Base-by-base conservation (phyloP, 495 filamentous ascomycete species). In the Talaromyces adpressus region DNA sequence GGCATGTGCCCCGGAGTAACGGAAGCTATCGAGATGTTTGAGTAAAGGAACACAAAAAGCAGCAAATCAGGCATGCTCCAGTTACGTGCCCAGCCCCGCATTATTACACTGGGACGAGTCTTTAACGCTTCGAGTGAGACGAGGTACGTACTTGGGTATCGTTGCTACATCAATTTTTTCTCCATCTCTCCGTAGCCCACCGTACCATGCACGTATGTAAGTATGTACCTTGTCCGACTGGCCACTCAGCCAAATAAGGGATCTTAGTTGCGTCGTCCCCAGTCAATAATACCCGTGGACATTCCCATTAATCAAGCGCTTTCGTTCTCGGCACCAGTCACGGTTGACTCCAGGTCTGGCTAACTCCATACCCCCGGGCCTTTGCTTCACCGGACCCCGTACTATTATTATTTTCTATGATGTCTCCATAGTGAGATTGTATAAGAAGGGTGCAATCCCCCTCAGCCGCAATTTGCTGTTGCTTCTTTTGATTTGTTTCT, bases 1-100 rank as follows among this genome's bases (percentile, higher is more conserved):
- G 25, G 4, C 61, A 27, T 27, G 5, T 27, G 27, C 68, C 68
- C 76, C 77, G 77, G 77, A 71, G 73, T 69, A 79, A 79, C 75
- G 77, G 77, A 79, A 67, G 63, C 63, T 63, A 68, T 64, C 68
- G 67, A 62, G 65, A 9, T 56, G 23, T n/a, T 27, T 27, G 53
- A 41, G 23, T 12, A 11, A 36, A 12, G 32, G 32, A 36, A 9
- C 2, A 12, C 32, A 36, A 12, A 12, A 11, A 36, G 32, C 3
- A 36, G 11, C 32, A 36, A 36, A 36, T 36, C 23, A 30, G 53
- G 25, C 57, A 3, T 41, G 36, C 36, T 41, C 36, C n/a, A 41
- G 12, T 16, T 41, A 41, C 12, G 36, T 41, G 36, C 36, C 36
- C 36, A 14, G 36, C 36, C 36, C 36, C 36, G 36, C 36, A 41